Evolutionary conservation across 768 basidiomycete genomes (phyloP).

Genomic region (Leccinum subgranulosum): DNA sequence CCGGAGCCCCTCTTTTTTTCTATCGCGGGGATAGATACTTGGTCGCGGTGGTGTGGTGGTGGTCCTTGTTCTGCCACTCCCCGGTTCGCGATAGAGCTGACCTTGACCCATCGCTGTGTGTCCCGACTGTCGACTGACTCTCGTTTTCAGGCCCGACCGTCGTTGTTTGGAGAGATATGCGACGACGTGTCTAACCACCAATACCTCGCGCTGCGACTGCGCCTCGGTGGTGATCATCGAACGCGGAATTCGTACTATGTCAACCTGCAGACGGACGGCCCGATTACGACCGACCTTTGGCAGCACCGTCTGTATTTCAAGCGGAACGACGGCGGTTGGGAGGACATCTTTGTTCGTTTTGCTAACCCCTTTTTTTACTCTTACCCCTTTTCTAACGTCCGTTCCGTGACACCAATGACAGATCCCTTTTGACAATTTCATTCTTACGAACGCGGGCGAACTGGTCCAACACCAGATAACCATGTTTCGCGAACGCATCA

Average conservation of each 20-base stretch:
- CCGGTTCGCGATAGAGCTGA: not conserved
- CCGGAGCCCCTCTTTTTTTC: not conserved
- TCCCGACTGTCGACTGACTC: not conserved
- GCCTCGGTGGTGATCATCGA: slow-evolving; percentile 70
- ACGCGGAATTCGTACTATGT: slow-evolving; percentile 87
- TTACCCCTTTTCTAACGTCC: not conserved
- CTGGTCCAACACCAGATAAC: slow-evolving; percentile 64
- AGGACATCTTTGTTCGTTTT: slow-evolving; percentile 71
- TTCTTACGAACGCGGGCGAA: slow-evolving; percentile 72
- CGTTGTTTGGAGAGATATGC: slow-evolving; percentile 79
- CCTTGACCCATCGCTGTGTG: not conserved
- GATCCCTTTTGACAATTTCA: slow-evolving; percentile 80
- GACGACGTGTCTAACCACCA: slow-evolving; percentile 83
- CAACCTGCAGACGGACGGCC: slow-evolving; percentile 88
- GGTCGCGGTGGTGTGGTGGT: not conserved
- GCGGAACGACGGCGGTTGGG: slow-evolving; percentile 66
- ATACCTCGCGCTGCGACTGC: slow-evolving; percentile 78
- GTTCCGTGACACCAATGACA: slow-evolving; percentile 27
- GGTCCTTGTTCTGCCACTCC: no score
- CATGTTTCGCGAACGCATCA: slow-evolving; percentile 73
- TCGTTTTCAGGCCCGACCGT: slow-evolving; percentile 58
- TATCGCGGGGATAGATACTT: no score
- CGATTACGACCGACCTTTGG: slow-evolving; percentile 83
- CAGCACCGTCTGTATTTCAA: slow-evolving; percentile 88
- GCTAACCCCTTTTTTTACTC: not conserved